Evolutionary conservation across 2,329 filamentous ascomycete genomes (phyloP), one percentile per base, ranked within the genome.

Genomic region (Colletotrichum liriopes): DNA sequence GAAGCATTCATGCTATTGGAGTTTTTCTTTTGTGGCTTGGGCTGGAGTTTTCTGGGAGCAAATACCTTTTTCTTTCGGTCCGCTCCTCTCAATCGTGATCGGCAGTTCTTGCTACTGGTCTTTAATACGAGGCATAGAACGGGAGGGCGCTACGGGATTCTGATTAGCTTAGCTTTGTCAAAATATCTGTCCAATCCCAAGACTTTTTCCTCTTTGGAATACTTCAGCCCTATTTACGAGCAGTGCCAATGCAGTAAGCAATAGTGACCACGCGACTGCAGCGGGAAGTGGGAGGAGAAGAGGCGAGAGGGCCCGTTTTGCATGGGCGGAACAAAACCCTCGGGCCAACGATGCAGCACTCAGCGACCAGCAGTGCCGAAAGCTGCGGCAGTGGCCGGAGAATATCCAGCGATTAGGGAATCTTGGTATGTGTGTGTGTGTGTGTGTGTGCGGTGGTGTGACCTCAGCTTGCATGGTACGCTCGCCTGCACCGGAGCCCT

Each of bases 1-100:
- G 43, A 29, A 6, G 59, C 59, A 62, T 62, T 51, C 26, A 62
- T 62, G 39, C 26, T 32, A 37, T 62, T 26, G 59, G 59, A 49
- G 59, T 62, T 62, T 55, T 29, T 51, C n/a, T 9, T 62, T 49
- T 14, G 29, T 56, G 32, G 32, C 45, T 26, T 51, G 45, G 45
- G 29, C n/a, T 20, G 45, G n/a, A 29, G n/a, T 51, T 62, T 12
- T 62, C 32, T n/a, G 32, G 45, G n/a, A 49, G 43, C n/a, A n/a
- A n/a, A 49, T 39, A 47, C 59, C 58, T 61, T n/a, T 60, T 32
- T 39, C 12, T n/a, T 55, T 37, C 29, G 20, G 43, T 23, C 39
- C 41, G 41, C 29, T 26, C 59, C 32, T 6, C 35, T 49, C 18
- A n/a, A 26, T 39, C 32, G n/a, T 6, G 32, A 39, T 62, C 12